Conservation (phyloP, 129 eudicot species). For the Solidago caesia region DNA sequence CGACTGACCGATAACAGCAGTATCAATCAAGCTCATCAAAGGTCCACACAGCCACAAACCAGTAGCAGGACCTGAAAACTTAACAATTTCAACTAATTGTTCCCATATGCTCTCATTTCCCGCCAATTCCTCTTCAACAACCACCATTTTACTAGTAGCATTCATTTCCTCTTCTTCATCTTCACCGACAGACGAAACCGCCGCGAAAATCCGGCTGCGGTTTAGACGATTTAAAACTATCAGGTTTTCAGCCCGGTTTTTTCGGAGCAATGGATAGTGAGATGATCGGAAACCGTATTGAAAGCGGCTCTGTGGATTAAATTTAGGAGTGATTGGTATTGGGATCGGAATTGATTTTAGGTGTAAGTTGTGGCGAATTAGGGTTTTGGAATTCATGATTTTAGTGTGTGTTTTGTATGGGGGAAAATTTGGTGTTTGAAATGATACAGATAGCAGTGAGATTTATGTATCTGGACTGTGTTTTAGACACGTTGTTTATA, state of each 20-base stretch:
- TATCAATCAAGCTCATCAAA: constrained; percentile 90
- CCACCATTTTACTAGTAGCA: constrained; percentile 15
- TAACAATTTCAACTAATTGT: constrained; percentile 77
- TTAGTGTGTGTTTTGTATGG: neutral
- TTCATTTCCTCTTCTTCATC: constrained; percentile 18
- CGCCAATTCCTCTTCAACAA: constrained; percentile 33
- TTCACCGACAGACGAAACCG: constrained; percentile 33
- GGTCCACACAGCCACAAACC: constrained; percentile 97
- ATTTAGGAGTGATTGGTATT: neutral
- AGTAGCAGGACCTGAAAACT: constrained; percentile 91
- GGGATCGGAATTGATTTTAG: constrained; percentile 9
- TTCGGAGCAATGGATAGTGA: constrained; percentile 8
- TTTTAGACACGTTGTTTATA: constrained; percentile 17
- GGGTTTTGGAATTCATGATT: constrained; percentile 53
- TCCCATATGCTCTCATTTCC: constrained; percentile 67
- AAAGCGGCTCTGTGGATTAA: neutral
- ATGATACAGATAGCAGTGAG: constrained; percentile 2
- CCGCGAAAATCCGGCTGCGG: constrained; percentile 17
- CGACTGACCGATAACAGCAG: constrained; percentile 90
- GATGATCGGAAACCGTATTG: constrained; percentile 1
- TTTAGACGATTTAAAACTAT: constrained; percentile 24
- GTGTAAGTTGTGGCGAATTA: constrained; percentile 27
- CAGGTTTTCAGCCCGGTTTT: constrained; percentile 4
- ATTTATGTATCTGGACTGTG: constrained; percentile 7
- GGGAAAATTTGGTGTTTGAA: neutral